A percentile compares a stretch with the other conserved stretches of the same genome.
Conservation (phyloP, 345 rosid genomes). For the Psidium friedrichsthalianum region DNA sequence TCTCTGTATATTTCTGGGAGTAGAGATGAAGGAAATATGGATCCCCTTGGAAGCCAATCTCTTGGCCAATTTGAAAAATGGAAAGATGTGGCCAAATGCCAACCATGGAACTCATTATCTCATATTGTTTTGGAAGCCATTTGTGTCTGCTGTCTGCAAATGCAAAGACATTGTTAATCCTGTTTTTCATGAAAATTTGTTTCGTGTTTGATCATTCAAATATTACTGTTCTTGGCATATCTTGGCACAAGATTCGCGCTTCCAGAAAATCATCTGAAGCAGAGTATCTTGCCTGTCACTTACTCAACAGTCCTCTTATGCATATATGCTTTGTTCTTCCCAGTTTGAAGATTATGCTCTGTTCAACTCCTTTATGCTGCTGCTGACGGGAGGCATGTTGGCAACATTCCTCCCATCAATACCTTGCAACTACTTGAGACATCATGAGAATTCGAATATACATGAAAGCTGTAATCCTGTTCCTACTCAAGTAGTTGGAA, state of each 20-base stretch:
- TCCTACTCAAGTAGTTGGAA: not conserved
- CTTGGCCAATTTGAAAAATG: constrained; percentile 6
- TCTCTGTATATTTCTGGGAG: constrained; percentile 11
- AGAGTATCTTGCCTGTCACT: not conserved
- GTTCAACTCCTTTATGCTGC: not conserved
- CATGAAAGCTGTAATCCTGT: not conserved
- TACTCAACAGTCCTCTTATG: not conserved
- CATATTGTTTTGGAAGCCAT: constrained; percentile 5
- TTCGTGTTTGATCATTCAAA: not conserved
- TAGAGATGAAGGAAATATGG: constrained; percentile 7
- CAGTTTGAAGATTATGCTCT: not conserved
- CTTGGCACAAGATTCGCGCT: not conserved
- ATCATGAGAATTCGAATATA: not conserved
- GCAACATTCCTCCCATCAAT: not conserved
- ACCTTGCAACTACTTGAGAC: not conserved
- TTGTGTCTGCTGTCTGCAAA: not conserved
- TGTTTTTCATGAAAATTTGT: not conserved
- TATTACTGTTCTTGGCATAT: not conserved
- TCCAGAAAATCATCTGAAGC: not conserved
- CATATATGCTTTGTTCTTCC: not conserved
- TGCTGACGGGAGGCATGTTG: not conserved
- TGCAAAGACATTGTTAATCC: not conserved
- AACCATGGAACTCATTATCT: constrained; percentile 8
- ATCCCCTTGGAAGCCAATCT: constrained; percentile 12
- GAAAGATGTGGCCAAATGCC: constrained; percentile 13